Base-by-base conservation (phyloP, 805 yeast genomes). In the Wickerhamomyces sydowiorum region DNA sequence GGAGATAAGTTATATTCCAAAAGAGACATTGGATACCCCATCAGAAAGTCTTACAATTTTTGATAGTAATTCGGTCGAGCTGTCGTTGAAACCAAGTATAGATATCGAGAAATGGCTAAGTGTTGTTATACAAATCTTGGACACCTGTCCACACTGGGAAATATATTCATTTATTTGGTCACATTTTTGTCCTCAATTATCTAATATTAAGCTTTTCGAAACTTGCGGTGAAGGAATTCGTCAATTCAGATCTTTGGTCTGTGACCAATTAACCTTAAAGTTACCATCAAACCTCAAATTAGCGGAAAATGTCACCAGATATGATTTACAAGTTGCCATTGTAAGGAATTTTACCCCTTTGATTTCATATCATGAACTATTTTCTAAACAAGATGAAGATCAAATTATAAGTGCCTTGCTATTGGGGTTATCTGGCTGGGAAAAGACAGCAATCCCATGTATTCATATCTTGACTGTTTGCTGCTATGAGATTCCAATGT, bases 401-500 rank as follows among this genome's bases (percentile, higher is more conserved):
- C 76, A 71, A 43, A 66, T 86, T 20, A 70, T 86, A 15, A 72
- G 72, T 42, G 70, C 88, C 0, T 66, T 83, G 22, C 65, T 82
- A 12, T 62, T 71, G 36, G 86, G 86, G 0, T 61, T 86, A 40
- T 73, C 79, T 1, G 79, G 88, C 1, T 83, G 90, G 86, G 88
- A 87, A 46, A 77, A 76, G 46, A 79, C 95, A 0, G 86, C 88
- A 0, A 75, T 82, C 28, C 88, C 95, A 3, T 78, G 88, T 49
- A 75, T 89, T 23, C 88, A 87, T 51, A 80, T 82, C 34, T 65
- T 90, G 44, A 78, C 84, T 5, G 71, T 84, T 3, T 84, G 91
- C 50, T 83, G 95, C 56, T 87, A 84, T 57, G 96, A 86, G 56
- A 69, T 85, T 27, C 95, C 96, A 1, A 57, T 70, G 10, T 78